These are phyloP conservation scores for Ogataea chonburiensis DNA, from an alignment of 805 yeast genomes.

Conservation along the genomic window DNA sequence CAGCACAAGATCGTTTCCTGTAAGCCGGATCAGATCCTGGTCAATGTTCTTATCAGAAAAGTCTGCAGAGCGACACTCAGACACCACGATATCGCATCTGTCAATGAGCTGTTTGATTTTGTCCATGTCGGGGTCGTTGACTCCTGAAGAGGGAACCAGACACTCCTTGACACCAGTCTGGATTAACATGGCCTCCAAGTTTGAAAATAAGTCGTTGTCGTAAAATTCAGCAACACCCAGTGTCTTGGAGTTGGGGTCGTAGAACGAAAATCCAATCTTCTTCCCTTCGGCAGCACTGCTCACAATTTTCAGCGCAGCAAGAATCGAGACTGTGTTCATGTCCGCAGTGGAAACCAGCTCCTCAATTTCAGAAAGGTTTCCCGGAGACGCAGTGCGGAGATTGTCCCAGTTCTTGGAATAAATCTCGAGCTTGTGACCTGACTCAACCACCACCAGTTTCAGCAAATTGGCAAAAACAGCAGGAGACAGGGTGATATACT, in stretches of 20 bases:
- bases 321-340: constrained; percentile 40
- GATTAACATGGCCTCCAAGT: constrained; percentile 79
- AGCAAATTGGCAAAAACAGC: constrained; percentile 69
- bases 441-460: constrained; percentile 63
- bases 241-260: constrained; percentile 65
- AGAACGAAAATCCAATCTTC: constrained; percentile 73
- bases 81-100: constrained; percentile 72
- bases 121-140: constrained; percentile 50
- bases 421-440: constrained; percentile 76
- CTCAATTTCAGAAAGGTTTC: constrained; percentile 78
- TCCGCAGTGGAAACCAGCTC: constrained; percentile 55
- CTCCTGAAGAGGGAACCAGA: constrained; percentile 47
- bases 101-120: constrained; percentile 73
- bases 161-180: constrained; percentile 91
- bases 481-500: constrained; percentile 74
- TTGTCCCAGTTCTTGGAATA: constrained; percentile 66
- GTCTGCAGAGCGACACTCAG: constrained; percentile 54
- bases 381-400: constrained; percentile 75
- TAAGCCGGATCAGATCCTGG: constrained; percentile 71
- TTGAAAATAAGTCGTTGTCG: constrained; percentile 86
- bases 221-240: constrained; percentile 76
- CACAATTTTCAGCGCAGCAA: constrained; percentile 49
- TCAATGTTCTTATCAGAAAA: constrained; percentile 71
- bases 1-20: constrained; percentile 53
- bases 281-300: constrained; percentile 42